These are phyloP conservation scores for Botrytis medusae DNA, from an alignment of 2,329 filamentous ascomycete genomes.

Conservation along the genomic window DNA sequence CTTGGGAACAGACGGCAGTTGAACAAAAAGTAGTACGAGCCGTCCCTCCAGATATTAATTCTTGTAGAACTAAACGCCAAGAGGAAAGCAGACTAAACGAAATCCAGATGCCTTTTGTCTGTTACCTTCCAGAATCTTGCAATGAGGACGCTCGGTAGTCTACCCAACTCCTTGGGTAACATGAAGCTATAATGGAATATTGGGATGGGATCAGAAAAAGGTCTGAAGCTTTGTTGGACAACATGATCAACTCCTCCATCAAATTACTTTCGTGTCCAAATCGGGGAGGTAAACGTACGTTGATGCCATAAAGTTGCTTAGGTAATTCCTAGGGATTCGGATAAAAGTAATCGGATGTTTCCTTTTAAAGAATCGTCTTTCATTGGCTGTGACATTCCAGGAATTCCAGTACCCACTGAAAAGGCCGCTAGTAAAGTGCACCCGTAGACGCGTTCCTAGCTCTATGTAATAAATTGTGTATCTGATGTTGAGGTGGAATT, in stretches of 20 bases:
- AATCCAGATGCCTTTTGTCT: background rate
- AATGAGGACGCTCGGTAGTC: slow-evolving; percentile 42
- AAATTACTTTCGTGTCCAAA: slow-evolving; percentile 58
- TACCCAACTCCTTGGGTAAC: slow-evolving; percentile 44
- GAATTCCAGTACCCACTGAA: background rate
- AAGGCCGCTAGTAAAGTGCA: slow-evolving; percentile 7
- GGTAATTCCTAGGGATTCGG: background rate
- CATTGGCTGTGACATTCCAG: background rate
- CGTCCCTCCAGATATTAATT: background rate
- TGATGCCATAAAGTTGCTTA: background rate
- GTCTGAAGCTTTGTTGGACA: slow-evolving; percentile 53
- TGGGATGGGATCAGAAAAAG: slow-evolving; percentile 47
- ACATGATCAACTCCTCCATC: slow-evolving; percentile 54
- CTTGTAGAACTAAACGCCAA: background rate
- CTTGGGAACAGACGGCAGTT: background rate
- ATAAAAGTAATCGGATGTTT: slow-evolving; percentile 2
- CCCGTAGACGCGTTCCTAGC: slow-evolving; percentile 23
- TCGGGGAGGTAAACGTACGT: slow-evolving; percentile 34
- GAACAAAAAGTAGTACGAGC: background rate
- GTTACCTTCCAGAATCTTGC: background rate
- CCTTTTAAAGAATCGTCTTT: background rate
- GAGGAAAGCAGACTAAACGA: background rate
- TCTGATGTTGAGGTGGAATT: slow-evolving; percentile 19
- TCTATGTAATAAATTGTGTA: slow-evolving; percentile 18
- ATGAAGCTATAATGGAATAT: slow-evolving; percentile 40